A percentile compares a stretch with the other conserved stretches of the same genome.
phyloP scores from a whole-genome alignment of 2,329 filamentous ascomycete species.

The Aciculosporium take region DNA sequence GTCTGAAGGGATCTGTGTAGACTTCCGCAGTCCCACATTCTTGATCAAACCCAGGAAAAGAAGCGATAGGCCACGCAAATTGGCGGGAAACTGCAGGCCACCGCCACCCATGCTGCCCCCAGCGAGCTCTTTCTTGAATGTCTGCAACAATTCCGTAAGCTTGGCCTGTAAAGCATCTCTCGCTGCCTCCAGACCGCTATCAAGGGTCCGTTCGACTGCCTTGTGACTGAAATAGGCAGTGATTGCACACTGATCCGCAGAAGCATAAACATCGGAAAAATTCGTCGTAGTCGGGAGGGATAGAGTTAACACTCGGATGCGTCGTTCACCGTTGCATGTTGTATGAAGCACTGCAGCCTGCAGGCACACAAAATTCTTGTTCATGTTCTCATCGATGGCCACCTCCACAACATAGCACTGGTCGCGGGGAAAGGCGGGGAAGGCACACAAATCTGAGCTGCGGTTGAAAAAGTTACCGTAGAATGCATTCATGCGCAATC shows the following conservation, averaged over 20 bases:
- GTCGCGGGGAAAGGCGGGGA: constrained; percentile 93
- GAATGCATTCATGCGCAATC: constrained; percentile 91
- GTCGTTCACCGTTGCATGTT: constrained; percentile 90
- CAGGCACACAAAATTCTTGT: constrained; percentile 81
- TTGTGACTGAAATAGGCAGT: constrained; percentile 95
- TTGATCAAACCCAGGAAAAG: constrained; percentile 93
- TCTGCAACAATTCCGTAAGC: constrained; percentile 80
- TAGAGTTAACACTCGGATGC: constrained; percentile 87
- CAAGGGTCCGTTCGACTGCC: constrained; percentile 79
- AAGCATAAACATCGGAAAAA: constrained; percentile 82
- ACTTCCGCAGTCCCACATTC: constrained; percentile 86
- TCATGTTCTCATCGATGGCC: constrained; percentile 87
- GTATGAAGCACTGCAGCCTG: constrained; percentile 94
- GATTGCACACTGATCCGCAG: constrained; percentile 86
- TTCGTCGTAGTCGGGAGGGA: constrained; percentile 85
- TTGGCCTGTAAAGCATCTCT: constrained; percentile 85
- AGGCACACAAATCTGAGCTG: constrained; percentile 91
- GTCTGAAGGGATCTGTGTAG: constrained; percentile 85
- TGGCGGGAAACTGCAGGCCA: constrained; percentile 85
- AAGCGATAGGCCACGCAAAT: constrained; percentile 74
- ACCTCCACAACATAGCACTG: constrained; percentile 98
- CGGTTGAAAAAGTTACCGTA: constrained; percentile 99
- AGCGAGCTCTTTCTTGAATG: constrained; percentile 91
- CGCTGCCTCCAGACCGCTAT: constrained; percentile 77
- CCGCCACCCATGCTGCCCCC: constrained; percentile 93